phyloP scores from a whole-genome alignment of 352 stramenopile genomes.

The Phytophthora lateralis region DNA sequence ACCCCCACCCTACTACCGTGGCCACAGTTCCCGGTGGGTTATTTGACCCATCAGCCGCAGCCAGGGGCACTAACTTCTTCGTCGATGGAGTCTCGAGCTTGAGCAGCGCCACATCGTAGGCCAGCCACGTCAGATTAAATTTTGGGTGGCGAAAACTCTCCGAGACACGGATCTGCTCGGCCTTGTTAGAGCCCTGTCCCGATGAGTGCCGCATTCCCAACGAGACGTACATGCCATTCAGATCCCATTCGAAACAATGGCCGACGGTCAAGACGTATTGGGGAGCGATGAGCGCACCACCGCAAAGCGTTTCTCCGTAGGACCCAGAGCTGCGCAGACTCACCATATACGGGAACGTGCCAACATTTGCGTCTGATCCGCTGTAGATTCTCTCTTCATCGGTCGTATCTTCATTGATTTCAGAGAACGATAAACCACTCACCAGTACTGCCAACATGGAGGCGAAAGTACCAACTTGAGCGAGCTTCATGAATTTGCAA shows the following conservation, averaged over 20 bases:
- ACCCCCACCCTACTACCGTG: background rate
- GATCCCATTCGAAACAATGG: background rate
- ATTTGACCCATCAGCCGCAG: background rate
- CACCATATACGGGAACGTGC: too few species aligned
- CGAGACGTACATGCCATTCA: background rate
- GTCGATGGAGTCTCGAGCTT: background rate
- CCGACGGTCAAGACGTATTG: background rate
- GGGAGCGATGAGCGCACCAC: background rate
- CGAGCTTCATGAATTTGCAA: too few species aligned
- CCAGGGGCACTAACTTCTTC: background rate
- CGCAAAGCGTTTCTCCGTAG: too few species aligned
- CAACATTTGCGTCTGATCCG: too few species aligned
- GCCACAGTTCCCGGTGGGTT: background rate
- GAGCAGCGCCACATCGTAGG: background rate
- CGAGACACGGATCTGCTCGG: background rate
- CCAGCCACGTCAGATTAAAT: background rate
- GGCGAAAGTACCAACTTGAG: too few species aligned
- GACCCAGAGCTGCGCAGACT: too few species aligned
- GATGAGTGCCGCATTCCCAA: background rate
- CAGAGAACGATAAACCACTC: too few species aligned
- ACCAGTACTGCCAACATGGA: too few species aligned
- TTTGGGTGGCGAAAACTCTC: background rate
- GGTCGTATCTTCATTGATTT: too few species aligned
- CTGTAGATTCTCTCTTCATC: too few species aligned
- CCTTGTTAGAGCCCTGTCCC: background rate